phyloP scores from a whole-genome alignment of 2,329 filamentous ascomycete species.

The Aspergillus sp. region DNA sequence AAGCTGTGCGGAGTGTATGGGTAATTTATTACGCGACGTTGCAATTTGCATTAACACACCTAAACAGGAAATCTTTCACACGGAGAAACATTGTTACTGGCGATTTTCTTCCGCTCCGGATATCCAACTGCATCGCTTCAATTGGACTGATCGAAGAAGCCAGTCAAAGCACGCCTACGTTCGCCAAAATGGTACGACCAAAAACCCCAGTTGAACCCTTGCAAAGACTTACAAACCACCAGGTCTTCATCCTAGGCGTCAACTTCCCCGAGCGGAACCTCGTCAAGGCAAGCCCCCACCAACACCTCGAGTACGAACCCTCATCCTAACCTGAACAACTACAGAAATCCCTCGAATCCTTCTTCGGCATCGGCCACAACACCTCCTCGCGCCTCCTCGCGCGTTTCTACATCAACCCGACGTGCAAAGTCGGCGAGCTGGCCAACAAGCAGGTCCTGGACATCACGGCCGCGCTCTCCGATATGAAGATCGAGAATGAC shows the following conservation, averaged over 20 bases:
- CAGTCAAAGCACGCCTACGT: slow-evolving; percentile 5
- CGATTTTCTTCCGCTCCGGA: slow-evolving; percentile 26
- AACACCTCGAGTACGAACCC: background rate
- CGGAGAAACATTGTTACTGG: slow-evolving; percentile 30
- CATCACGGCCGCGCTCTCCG: slow-evolving; percentile 75
- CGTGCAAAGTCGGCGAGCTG: slow-evolving; percentile 68
- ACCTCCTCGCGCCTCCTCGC: slow-evolving; percentile 71
- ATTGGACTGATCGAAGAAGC: background rate
- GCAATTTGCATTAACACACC: slow-evolving; percentile 3
- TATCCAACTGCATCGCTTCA: background rate
- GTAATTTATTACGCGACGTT: background rate
- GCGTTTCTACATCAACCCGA: slow-evolving; percentile 80
- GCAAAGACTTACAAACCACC: slow-evolving; percentile 7
- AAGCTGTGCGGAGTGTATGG: background rate
- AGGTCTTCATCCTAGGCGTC: slow-evolving; percentile 81
- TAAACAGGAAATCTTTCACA: background rate
- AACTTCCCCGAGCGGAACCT: slow-evolving; percentile 79
- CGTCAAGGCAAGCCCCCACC: slow-evolving; percentile 59
- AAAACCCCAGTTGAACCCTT: background rate
- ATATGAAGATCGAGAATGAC: slow-evolving; percentile 92
- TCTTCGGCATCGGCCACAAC: slow-evolving; percentile 75
- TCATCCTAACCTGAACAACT: no score
- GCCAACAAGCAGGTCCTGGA: slow-evolving; percentile 70
- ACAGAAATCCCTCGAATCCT: slow-evolving; percentile 60
- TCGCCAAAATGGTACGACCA: slow-evolving; percentile 25